A percentile compares a stretch with the other conserved stretches of the same genome.
Conservation (phyloP, 768 basidiomycete species). For the Russula vinacea region DNA sequence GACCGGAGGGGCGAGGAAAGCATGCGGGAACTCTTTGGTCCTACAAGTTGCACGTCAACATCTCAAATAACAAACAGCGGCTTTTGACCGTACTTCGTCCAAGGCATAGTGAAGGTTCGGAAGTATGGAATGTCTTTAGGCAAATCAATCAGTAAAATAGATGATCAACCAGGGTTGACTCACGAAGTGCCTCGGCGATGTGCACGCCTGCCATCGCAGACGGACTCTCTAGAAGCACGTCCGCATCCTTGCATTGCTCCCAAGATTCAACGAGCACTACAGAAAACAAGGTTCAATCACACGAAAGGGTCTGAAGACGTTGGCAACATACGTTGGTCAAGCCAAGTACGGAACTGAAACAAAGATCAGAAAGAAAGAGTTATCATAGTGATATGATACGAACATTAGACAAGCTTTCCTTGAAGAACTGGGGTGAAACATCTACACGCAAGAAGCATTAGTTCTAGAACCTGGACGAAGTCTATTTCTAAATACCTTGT, state of each 20-base stretch:
- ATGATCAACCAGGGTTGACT: constrained; percentile 28
- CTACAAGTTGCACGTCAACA: constrained; percentile 32
- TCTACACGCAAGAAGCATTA: constrained; percentile 38
- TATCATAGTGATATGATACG: constrained; percentile 27
- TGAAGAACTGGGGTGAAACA: constrained; percentile 76
- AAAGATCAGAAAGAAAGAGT: constrained; percentile 8
- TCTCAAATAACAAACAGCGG: background rate
- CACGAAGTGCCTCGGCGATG: constrained; percentile 64
- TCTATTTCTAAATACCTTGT: constrained; percentile 36
- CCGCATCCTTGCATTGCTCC: constrained; percentile 60
- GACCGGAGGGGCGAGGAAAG: constrained; percentile 61
- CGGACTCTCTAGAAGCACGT: constrained; percentile 63
- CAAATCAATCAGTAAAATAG: constrained; percentile 12
- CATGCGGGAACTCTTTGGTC: constrained; percentile 61
- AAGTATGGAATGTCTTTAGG: constrained; percentile 58
- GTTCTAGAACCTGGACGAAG: constrained; percentile 23
- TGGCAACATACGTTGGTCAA: constrained; percentile 52
- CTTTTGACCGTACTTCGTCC: constrained; percentile 45
- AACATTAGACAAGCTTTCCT: constrained; percentile 54
- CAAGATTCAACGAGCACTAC: constrained; percentile 59
- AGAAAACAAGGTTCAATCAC: background rate
- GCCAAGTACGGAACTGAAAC: constrained; percentile 57
- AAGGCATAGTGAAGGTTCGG: constrained; percentile 61
- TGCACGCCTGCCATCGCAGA: constrained; percentile 71
- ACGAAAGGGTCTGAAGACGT: background rate